Evolutionary conservation across 23 red algal species (phyloP).

Genomic region (Cyanidium caldarium): DNA sequence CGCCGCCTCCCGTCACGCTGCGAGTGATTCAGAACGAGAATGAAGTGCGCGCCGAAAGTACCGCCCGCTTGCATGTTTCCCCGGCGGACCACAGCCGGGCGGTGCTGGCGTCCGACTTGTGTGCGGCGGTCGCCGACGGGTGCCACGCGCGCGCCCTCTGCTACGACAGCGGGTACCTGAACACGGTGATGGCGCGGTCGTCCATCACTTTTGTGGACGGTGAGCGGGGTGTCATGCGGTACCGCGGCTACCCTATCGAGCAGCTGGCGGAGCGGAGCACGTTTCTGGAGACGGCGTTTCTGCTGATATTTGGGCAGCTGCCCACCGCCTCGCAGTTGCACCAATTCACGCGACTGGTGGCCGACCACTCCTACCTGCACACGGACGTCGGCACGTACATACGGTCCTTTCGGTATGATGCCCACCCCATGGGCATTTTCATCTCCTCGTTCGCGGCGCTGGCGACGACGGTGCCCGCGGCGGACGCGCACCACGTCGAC

Average conservation of each 20-base stretch:
- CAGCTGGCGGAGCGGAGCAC: conserved; percentile 31
- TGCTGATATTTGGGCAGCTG: conserved; percentile 54
- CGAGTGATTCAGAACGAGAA: too few relatives aligned
- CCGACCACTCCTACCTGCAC: conserved; percentile 13
- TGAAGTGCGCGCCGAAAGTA: too few relatives aligned
- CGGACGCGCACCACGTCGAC: conserved; percentile 36
- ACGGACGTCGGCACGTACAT: conserved; percentile 15
- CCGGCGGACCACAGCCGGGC: too few relatives aligned
- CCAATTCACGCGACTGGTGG: conserved; percentile 12
- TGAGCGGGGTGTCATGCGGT: conserved; percentile 26
- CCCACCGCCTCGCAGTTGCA: conserved; percentile 13
- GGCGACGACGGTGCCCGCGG: conserved; percentile 18
- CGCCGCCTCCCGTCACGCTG: too few relatives aligned
- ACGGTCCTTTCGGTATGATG: conserved; percentile 19
- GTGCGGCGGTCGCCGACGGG: too few relatives aligned
- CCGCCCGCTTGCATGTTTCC: too few relatives aligned
- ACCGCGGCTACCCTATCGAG: conserved; percentile 82
- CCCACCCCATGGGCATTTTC: conserved; percentile 84
- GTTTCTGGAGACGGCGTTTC: conserved; percentile 42
- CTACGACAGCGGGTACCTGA: conserved; percentile 89
- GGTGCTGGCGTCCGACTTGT: too few relatives aligned
- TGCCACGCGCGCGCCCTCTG: neutral
- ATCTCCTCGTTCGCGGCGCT: conserved; percentile 53
- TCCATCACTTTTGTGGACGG: conserved; percentile 82
- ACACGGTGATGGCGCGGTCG: conserved; percentile 33